A percentile compares a stretch with the other conserved stretches of the same genome.
phyloP scores from a whole-genome alignment of 345 rosid species.

The Citrus sp. region DNA sequence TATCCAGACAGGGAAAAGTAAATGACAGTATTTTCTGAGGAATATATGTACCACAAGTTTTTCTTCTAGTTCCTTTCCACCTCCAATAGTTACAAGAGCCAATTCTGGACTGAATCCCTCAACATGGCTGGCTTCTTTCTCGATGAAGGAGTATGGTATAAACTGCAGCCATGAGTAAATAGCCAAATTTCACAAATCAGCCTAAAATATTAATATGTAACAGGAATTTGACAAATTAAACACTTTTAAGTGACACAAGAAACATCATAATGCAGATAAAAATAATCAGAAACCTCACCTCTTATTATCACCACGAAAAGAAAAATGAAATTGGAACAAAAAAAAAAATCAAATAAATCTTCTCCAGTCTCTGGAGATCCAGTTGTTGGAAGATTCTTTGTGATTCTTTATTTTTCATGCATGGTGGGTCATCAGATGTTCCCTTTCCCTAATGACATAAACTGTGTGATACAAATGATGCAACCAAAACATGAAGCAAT shows the following conservation, averaged over 20 bases:
- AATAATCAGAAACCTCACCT: background rate
- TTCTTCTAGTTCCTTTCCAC: constrained; percentile 94
- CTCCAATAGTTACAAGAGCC: constrained; percentile 86
- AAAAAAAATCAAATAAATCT: background rate
- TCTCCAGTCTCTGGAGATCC: background rate
- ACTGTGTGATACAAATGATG: background rate
- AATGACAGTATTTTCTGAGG: background rate
- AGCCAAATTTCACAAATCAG: background rate
- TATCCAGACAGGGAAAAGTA: constrained; percentile 8
- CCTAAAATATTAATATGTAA: background rate
- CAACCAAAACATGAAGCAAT: background rate
- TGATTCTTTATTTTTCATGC: background rate
- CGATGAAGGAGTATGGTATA: constrained; percentile 94
- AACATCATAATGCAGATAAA: background rate
- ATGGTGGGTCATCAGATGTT: background rate
- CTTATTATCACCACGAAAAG: no score
- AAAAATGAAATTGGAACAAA: background rate
- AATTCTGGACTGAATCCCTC: constrained; percentile 95
- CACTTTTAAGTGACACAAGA: background rate
- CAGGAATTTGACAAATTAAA: background rate
- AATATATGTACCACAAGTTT: constrained; percentile 80
- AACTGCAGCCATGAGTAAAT: constrained; percentile 43
- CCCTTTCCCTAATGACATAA: background rate
- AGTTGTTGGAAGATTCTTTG: background rate
- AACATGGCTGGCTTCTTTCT: constrained; percentile 96